Base-by-base conservation (phyloP, 768 basidiomycete species). In the Plicaturopsis crispa region DNA sequence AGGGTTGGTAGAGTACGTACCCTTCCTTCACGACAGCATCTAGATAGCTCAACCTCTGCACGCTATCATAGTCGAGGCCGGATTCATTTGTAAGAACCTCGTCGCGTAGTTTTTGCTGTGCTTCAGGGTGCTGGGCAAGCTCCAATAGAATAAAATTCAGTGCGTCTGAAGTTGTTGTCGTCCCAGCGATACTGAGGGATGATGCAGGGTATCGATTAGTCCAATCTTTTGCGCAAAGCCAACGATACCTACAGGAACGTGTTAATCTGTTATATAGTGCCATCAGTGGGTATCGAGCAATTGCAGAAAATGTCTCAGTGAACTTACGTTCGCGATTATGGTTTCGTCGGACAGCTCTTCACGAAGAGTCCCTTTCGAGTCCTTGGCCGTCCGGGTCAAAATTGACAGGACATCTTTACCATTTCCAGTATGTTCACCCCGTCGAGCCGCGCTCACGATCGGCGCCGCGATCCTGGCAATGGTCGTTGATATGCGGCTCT, bases 11-110 rank as follows among this genome's bases (percentile, higher is more conserved):
- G 26, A 39, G 20, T 11, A 48, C 59, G 36, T 42, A 59, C 58
- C 56, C 59, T 53, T 69, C 69, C 47, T 62, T 62, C 30, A 61
- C 52, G 33, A 68, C 60, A 14, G 69, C 68, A 42, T 69, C 66
- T 21, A 67, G 53, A 46, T 55, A 65, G 20, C 56, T 55, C 35
- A 69, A 52, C 32, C 55, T 60, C 46, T 62, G 58, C 13, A 63
- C 45, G 33, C 59, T 59, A 26, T 66, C 65, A 39, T 62, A 63
- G 18, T 51, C 50, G 23, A 61, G 45, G 30, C 65, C 54, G 21
- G 54, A 52, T n/a, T 51, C 52, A 28, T 49, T 36, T 2, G 42
- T 24, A 21, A 53, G 46, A 7, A 70, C 44, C 47, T 73, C 70
- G 5, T 60, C 54, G 16, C 66, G 63, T 0, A 73, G 57, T 14